These are phyloP conservation scores for Avena eriantha DNA, from an alignment of 176 grass and related monocot species.

Conservation along the genomic window DNA sequence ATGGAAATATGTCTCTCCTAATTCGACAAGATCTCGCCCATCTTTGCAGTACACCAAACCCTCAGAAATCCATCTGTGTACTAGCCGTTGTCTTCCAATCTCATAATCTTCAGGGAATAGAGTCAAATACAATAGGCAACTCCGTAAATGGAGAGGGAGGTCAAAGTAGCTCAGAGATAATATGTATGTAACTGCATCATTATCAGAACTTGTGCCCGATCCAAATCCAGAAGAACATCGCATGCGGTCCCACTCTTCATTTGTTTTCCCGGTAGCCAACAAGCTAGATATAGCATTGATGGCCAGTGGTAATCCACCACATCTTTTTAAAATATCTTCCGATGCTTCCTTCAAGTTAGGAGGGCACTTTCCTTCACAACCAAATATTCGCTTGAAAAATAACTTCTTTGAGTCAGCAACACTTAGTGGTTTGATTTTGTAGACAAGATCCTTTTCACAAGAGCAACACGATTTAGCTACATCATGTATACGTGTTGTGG, in stretches of 20 bases:
- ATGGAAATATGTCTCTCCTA: conserved; percentile 2
- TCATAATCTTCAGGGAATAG: neutral
- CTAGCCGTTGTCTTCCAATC: neutral
- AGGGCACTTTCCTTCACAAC: neutral
- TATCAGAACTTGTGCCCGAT: neutral
- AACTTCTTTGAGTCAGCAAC: conserved; percentile 8
- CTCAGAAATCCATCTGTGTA: conserved; percentile 23
- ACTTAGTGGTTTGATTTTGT: no score
- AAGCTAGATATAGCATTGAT: neutral
- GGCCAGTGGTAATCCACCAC: neutral
- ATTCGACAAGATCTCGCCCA: neutral
- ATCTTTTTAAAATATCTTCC: no score
- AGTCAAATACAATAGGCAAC: neutral
- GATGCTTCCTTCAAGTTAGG: no score
- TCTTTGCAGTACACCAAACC: neutral
- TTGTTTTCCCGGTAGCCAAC: neutral
- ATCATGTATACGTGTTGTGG: no score
- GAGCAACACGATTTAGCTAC: no score
- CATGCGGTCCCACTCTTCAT: neutral
- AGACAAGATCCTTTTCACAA: no score
- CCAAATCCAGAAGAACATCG: neutral
- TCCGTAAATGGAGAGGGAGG: neutral
- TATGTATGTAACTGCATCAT: neutral
- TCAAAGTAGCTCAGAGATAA: neutral
- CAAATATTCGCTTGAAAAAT: conserved; percentile 37